Base-by-base conservation (phyloP, 2,329 filamentous ascomycete genomes). In the Ceratocystis albifundus region DNA sequence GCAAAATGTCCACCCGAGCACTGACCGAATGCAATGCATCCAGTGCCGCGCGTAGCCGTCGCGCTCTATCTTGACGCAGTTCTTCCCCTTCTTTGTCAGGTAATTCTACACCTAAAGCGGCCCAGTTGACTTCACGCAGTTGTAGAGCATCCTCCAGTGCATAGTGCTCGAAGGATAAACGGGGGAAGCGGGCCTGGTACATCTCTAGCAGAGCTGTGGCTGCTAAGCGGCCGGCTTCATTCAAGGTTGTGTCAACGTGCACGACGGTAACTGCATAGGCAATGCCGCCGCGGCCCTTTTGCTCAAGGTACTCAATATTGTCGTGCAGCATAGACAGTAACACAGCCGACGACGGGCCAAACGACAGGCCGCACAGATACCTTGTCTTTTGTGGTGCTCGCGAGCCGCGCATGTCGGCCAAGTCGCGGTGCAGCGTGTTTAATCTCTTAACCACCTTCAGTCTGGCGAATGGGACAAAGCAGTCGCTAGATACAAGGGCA, bases 361-460 rank as follows among this genome's bases (percentile, higher is more conserved):
- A 87, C 0, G 92, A 96, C 1, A 96, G 78, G 4, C 91, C 90
- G 22, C 96, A 78, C 20, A 96, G 78, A 61, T 96, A 82, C 41
- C 74, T 50, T 30, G 22, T 63, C 64, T 73, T 72, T 50, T 74
- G 74, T 10, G 73, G 71, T 69, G 72, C 64, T 25, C 67, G 67
- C 73, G 69, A 71, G 74, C 67, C 74, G 72, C 65, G 72, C 70
- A 61, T 73, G 71, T 69, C 72, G 69, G 66, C 77, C 75, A 63
- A 76, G 66, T 83, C 80, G 53, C 78, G 78, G 71, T 79, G 80
- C 5, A 84, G 75, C 22, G 76, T 75, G 69, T 78, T 79, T 32
- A 85, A 76, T 22, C 91, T 88, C 75, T 93, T 93, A 70, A 90
- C 82, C 68, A 86, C 82, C 76, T 97, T 97, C 70, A 84, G 86